Percentiles rank a stretch among this genome's conserved stretches.
These are phyloP conservation scores for Candida frijolesensis DNA, from an alignment of 1,139 yeast genomes.

Conservation along the genomic window DNA sequence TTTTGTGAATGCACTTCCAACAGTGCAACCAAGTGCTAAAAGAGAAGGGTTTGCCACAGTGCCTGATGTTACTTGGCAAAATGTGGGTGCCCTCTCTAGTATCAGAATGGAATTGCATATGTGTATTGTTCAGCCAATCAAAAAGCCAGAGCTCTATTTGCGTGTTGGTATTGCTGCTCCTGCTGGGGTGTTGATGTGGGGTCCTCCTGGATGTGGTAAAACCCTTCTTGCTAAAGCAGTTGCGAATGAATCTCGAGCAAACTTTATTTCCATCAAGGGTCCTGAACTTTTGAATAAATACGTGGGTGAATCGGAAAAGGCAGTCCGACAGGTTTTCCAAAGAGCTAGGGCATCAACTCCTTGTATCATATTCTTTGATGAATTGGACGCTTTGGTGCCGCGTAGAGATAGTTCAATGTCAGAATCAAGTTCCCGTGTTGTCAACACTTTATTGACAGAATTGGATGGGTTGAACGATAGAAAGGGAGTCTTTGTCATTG, in stretches of 20 bases:
- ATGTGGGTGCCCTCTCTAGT: constrained; percentile 84
- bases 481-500: constrained; percentile 90
- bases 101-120: constrained; percentile 90
- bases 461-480: constrained; percentile 93
- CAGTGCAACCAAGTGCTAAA: constrained; percentile 95
- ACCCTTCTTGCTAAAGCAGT: constrained; percentile 95
- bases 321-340: constrained; percentile 91
- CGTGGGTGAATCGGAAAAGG: constrained; percentile 95
- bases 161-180: constrained; percentile 96
- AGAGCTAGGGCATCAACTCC: constrained; percentile 95
- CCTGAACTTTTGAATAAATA: constrained; percentile 93
- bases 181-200: constrained; percentile 97
- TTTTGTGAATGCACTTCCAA: constrained; percentile 82
- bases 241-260: constrained; percentile 95
- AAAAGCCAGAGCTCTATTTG: constrained; percentile 85
- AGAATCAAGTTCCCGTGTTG: constrained; percentile 92
- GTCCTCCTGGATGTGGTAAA: constrained; percentile 99
- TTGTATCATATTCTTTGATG: constrained; percentile 94
- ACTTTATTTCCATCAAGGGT: constrained; percentile 92
- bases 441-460: constrained; percentile 90
- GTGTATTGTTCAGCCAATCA: constrained; percentile 97
- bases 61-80: constrained; percentile 96
- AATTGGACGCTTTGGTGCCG: constrained; percentile 93
- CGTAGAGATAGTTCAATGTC: constrained; percentile 85
- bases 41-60: constrained; percentile 99